These are phyloP conservation scores for Spathaspora gorwiae DNA, from an alignment of 805 yeast genomes.

Conservation along the genomic window DNA sequence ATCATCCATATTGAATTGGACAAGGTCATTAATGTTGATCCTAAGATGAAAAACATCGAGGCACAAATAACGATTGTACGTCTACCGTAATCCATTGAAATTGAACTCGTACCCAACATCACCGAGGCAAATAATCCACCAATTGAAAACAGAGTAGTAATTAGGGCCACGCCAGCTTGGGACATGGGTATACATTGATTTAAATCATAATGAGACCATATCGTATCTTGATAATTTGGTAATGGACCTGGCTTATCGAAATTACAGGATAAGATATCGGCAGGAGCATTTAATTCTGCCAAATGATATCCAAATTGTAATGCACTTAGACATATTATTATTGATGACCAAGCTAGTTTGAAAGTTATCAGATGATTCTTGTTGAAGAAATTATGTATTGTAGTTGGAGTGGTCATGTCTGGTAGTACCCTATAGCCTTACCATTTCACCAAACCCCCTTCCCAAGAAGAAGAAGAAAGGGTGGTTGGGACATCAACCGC, in stretches of 20 bases:
- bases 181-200: conserved; percentile 27
- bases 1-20: conserved; percentile 17
- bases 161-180: conserved; percentile 15
- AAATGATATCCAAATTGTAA: conserved; percentile 38
- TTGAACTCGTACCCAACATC: conserved; percentile 23
- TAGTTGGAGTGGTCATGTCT: not conserved
- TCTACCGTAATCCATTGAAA: conserved; percentile 22
- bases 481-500: too few species aligned
- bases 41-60: conserved; percentile 19
- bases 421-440: too few species aligned
- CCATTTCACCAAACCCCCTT: too few species aligned
- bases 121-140: conserved; percentile 33
- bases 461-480: too few species aligned
- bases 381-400: conserved; percentile 5
- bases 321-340: conserved; percentile 30
- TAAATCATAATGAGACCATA: conserved; percentile 21
- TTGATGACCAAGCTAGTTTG: conserved; percentile 32
- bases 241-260: conserved; percentile 15
- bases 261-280: conserved; percentile 23
- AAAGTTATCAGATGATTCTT: conserved; percentile 18
- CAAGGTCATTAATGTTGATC: conserved; percentile 24
- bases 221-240: conserved; percentile 17
- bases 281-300: conserved; percentile 35
- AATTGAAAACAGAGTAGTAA: conserved; percentile 31
- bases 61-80: conserved; percentile 16